Conservation (phyloP, 345 rosid species). For the Salix caprea region DNA sequence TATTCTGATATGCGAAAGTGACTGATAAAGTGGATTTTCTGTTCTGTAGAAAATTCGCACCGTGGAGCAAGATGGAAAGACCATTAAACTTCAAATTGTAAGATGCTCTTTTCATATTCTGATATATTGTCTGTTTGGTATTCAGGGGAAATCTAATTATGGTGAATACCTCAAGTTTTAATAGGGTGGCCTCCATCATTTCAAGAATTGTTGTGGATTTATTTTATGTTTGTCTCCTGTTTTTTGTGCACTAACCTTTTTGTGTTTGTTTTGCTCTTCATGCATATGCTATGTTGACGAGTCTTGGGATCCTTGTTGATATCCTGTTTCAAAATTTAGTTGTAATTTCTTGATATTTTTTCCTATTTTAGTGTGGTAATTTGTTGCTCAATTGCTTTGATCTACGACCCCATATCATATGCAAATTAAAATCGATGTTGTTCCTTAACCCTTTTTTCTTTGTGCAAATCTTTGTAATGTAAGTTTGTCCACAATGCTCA, state of each 20-base stretch:
- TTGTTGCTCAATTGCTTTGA: background rate
- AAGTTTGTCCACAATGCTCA: background rate
- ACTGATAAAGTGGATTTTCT: slow-evolving; percentile 1
- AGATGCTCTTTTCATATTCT: slow-evolving; percentile 2
- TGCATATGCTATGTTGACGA: background rate
- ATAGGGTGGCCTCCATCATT: background rate
- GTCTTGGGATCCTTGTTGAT: background rate
- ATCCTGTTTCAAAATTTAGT: background rate
- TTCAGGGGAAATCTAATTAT: background rate
- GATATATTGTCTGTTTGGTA: background rate
- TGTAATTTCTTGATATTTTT: background rate
- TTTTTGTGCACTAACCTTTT: background rate
- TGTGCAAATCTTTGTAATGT: background rate
- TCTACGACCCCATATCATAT: background rate
- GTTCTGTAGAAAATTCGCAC: slow-evolving; percentile 71
- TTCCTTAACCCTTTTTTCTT: background rate
- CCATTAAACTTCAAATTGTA: slow-evolving; percentile 81
- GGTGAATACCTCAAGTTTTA: background rate
- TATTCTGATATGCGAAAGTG: background rate
- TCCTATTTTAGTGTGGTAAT: background rate
- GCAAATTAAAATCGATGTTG: background rate
- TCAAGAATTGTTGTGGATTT: background rate
- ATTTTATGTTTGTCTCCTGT: background rate
- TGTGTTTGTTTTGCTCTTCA: background rate
- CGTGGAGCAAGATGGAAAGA: slow-evolving; percentile 88